phyloP scores from a whole-genome alignment of 1,139 yeast genomes.

The Debaryomyces sp. region DNA sequence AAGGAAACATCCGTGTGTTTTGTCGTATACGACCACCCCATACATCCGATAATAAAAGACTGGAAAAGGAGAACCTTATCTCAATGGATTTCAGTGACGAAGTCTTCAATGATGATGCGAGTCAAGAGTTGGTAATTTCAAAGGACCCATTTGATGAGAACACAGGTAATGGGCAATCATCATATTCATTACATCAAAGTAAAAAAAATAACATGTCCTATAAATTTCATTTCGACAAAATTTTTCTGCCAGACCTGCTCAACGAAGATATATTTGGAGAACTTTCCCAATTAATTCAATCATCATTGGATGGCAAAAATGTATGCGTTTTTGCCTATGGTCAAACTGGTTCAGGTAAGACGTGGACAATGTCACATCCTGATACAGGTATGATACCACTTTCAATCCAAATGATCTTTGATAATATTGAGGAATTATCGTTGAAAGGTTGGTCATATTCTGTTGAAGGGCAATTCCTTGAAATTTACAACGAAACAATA shows the following conservation, averaged over 20 bases:
- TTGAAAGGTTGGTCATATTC: slow-evolving; percentile 67
- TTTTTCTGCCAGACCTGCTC: slow-evolving; percentile 57
- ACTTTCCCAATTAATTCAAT: slow-evolving; percentile 83
- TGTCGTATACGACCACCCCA: slow-evolving; percentile 77
- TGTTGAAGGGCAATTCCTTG: slow-evolving; percentile 78
- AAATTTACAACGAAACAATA: slow-evolving; percentile 84
- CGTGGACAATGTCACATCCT: slow-evolving; percentile 81
- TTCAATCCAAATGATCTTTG: slow-evolving; percentile 73
- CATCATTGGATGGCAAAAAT: slow-evolving; percentile 87
- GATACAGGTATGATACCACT: slow-evolving; percentile 81
- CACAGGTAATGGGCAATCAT: slow-evolving; percentile 7
- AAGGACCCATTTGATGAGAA: slow-evolving; percentile 23
- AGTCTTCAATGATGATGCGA: slow-evolving; percentile 50
- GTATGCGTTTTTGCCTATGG: slow-evolving; percentile 97
- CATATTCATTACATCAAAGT: slow-evolving; percentile 8
- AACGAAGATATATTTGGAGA: slow-evolving; percentile 79
- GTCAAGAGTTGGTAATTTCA: slow-evolving; percentile 45
- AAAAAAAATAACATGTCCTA: slow-evolving; percentile 15
- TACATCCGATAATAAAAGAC: slow-evolving; percentile 13
- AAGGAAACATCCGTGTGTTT: slow-evolving; percentile 90
- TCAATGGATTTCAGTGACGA: slow-evolving; percentile 50
- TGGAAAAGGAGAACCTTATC: slow-evolving; percentile 17
- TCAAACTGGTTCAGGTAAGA: slow-evolving; percentile 97
- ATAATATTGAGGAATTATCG: slow-evolving; percentile 52
- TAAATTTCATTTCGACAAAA: slow-evolving; percentile 74